Evolutionary conservation across 202 grass and related monocot species (phyloP), one percentile per base, ranked within the genome.

Genomic region (Carex arenaria): DNA sequence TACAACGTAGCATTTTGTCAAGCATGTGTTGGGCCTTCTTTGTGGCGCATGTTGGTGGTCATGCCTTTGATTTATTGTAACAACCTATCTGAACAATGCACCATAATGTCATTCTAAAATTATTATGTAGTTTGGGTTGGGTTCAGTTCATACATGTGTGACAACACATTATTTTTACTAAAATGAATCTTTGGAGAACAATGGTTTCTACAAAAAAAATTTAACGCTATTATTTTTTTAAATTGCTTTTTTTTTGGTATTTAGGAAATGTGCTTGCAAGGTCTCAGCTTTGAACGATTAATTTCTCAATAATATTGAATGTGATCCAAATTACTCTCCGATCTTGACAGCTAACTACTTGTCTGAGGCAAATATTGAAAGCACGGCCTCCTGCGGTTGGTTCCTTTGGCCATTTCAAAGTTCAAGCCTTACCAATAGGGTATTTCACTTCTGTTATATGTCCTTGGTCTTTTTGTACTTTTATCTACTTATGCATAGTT

Each of bases 381-480:
- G 7, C 61, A 81, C 82, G 31, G 68, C 81, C 8, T 84, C 90
- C 82, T 93, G 85, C 85, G 90, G 95, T 98, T 89, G 38, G 72
- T 75, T 84, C 40, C 91, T 80, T 92, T 87, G 28, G 89, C 92
- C 81, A 80, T 93, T 84, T 90, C 42, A 88, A 90, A 70, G 90
- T 91, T 85, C 92, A 89, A 85, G 87, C 83, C 74, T 93, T 87
- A 79, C 85, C 88, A 90, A 89, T 77, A 90, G 95, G 95, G 26
- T 95, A 95, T 60, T 65, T 17, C 52, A 59, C 15, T 19, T 77
- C 36, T 59, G 19, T 31, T 77, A n/a, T 36, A 57, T 59, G 53
- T 4, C 72, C 45, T n/a, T 78, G n/a, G 15, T 78, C 18, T 60
- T 4, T 34, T 78, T 59, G 28, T 78, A 30, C 18, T 54, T 55